Base-by-base conservation (phyloP, 2,329 filamentous ascomycete genomes). In the Talaromyces sp. region DNA sequence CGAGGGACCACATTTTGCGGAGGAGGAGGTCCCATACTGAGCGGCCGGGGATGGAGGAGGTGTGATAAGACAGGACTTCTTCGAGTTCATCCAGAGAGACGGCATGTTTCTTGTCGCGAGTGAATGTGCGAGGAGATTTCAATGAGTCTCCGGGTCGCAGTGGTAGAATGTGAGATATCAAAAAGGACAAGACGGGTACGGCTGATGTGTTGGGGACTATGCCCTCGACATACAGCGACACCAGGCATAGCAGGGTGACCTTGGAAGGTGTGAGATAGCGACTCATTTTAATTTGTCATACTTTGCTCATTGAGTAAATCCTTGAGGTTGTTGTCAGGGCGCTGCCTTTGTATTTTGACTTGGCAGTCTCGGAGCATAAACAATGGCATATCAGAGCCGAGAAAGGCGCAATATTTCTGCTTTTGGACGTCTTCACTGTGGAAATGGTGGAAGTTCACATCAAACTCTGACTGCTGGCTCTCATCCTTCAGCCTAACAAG, bases 21-120 rank as follows among this genome's bases (percentile, higher is more conserved):
- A 98, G 84, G 64, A 97, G 91, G 2, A 90, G 81, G 73, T 98
- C 93, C 87, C 93, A 95, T n/a, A 97, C 79, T n/a, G 86, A 89
- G 57, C 90, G 85, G 2, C 92, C 92, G 0, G 92, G 90, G 64
- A 92, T 79, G 9, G 77, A 82, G 1, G 84, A 86, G 13, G 78
- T 71, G 67, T 80, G 81, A 39, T 67, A 63, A 25, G 79, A 77
- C 5, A 84, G 77, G 3, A 80, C 77, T 67, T 80, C 72, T 69
- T 86, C 81, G 61, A 87, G 80, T 63, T 80, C 80, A 25, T 75
- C 67, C 49, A 83, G 78, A n/a, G 76, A 73, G 17, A 79, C 71
- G 13, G 75, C 70, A 69, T 74, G 75, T 37, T 74, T 71, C 52
- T 69, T 71, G 60, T 72, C 68, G 68, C 70, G 73, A 67, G 71